Percentiles rank a stretch among this genome's conserved stretches.
phyloP scores from a whole-genome alignment of 441 rosid species.

The Gossypium laxum region DNA sequence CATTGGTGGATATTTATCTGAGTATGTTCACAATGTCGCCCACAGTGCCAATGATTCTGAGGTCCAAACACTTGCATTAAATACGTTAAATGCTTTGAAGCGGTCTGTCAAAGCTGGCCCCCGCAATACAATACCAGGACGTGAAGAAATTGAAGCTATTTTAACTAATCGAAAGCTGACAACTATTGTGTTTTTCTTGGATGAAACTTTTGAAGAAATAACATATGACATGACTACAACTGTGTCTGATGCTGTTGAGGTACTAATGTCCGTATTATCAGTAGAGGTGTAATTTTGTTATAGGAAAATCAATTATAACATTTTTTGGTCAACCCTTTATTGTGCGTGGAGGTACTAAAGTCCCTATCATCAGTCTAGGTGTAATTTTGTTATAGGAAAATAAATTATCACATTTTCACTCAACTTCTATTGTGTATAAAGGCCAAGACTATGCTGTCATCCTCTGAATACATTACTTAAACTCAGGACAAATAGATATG shows the following conservation, averaged over 20 bases:
- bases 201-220: constrained; percentile 97
- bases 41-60: constrained; percentile 67
- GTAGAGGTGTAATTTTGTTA: not conserved
- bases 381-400: not conserved
- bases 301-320: not conserved
- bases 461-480: not conserved
- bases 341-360: constrained; percentile 57
- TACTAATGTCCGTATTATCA: constrained; percentile 20
- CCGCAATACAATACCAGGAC: constrained; percentile 74
- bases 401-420: not conserved
- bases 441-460: not conserved
- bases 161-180: constrained; percentile 77
- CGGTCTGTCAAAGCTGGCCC: constrained; percentile 95
- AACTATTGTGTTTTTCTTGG: constrained; percentile 85
- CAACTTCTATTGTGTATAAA: not conserved
- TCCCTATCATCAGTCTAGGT: not conserved
- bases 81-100: constrained; percentile 77
- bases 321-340: no score
- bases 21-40: constrained; percentile 75
- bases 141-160: constrained; percentile 92
- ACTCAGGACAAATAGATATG: not conserved
- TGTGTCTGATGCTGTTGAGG: constrained; percentile 95
- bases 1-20: constrained; percentile 77
- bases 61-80: constrained; percentile 66
- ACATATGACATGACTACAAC: constrained; percentile 92